Evolutionary conservation across 2,329 filamentous ascomycete species (phyloP).

Genomic region (Trichoderma sp.): DNA sequence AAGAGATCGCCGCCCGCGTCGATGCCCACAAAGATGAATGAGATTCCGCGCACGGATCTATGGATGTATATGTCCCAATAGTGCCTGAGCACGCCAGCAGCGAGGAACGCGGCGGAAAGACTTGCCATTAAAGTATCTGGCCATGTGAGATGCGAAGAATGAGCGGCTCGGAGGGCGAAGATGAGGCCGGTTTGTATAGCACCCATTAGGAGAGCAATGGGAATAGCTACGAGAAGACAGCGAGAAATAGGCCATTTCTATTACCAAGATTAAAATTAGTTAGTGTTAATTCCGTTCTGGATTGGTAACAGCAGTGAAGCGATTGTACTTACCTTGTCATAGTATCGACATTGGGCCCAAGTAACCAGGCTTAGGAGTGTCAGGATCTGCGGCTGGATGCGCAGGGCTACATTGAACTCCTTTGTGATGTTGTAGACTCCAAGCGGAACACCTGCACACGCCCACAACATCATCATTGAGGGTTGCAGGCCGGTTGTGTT

Average conservation of each 20-base stretch:
- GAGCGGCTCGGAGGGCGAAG: constrained; percentile 50
- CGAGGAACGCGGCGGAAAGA: constrained; percentile 59
- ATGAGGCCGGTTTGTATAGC: constrained; percentile 58
- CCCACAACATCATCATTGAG: constrained; percentile 71
- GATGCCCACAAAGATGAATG: constrained; percentile 68
- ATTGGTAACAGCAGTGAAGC: neutral
- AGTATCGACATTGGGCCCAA: constrained; percentile 45
- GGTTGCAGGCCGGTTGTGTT: constrained; percentile 63
- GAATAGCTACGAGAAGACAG: constrained; percentile 46
- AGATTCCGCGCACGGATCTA: constrained; percentile 66
- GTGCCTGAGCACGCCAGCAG: constrained; percentile 63
- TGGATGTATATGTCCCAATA: constrained; percentile 68
- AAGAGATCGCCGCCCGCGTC: constrained; percentile 67
- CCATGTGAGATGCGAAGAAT: constrained; percentile 50
- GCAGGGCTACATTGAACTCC: constrained; percentile 41
- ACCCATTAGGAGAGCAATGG: constrained; percentile 55
- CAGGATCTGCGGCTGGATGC: constrained; percentile 43
- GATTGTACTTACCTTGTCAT: constrained; percentile 34
- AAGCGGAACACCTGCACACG: constrained; percentile 63
- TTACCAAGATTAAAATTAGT: neutral
- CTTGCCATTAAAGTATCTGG: constrained; percentile 65
- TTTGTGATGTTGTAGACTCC: constrained; percentile 50
- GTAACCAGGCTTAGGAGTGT: constrained; percentile 42
- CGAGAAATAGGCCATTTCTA: constrained; percentile 52
- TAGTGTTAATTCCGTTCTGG: too few species aligned